Evolutionary conservation across 2,329 filamentous ascomycete genomes (phyloP), one percentile per base, ranked within the genome.

Genomic region (Alternaria burnsii): DNA sequence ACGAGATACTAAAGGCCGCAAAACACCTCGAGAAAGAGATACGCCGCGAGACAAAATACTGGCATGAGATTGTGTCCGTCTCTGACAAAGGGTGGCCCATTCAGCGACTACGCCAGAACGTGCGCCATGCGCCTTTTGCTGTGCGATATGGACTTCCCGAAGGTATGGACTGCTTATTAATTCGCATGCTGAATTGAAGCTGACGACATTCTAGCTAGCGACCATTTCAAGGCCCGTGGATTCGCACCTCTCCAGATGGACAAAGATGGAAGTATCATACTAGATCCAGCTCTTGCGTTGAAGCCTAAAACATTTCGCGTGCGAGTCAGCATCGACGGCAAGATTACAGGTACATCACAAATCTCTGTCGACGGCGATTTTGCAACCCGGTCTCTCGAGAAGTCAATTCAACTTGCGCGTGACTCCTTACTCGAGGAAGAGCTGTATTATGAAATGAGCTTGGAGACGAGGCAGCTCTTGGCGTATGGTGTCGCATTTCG

Each of bases 81-180:
- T 93, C 90, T 66, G 87, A 93, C 67, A 89, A 89, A 55, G 93
- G 94, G 5, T 99, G 95, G 94, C 89, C 91, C 20, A 82, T 98
- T 18, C 75, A 77, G 40, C 71, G 73, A 20, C 63, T 72, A n/a
- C 63, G 73, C 22, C 70, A 65, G 40, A 72, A 74, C 34, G 66
- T 59, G 22, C 94, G 90, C 68, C 87, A 91, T 50, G 82, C 95
- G 41, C 92, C 93, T 0, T 83, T 98, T 51, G 93, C 91, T 20
- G 94, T 98, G 36, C 89, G 91, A 65, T 97, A 94, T 78, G 95
- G 94, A 8, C 97, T 97, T 73, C 85, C 90, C 12, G 94, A 97
- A 82, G 86, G 86, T 86, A 78, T 55, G 79, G 68, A 9, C 16
- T 18, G 41, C 40, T 30, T 40, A 24, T 34, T 43, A 12, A 5